Evolutionary conservation across 805 yeast genomes (phyloP).

Genomic region (Lachancea mirantina): DNA sequence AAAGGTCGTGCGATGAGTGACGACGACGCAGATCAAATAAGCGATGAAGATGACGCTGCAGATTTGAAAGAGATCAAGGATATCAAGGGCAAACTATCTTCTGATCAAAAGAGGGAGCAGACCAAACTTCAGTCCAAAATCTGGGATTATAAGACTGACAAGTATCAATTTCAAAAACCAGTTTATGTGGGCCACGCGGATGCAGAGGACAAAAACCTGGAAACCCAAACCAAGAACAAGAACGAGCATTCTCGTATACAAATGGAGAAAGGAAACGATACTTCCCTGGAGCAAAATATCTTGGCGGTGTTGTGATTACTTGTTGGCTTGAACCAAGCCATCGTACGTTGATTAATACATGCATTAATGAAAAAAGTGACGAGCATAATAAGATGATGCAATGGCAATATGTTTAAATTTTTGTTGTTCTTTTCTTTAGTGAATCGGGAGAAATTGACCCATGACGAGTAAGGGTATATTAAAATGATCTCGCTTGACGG

Average conservation of each 20-base stretch:
- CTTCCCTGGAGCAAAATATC: constrained; percentile 25
- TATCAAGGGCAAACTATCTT: constrained; percentile 20
- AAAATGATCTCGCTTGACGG: constrained; percentile 75
- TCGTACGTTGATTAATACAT: too few relatives aligned
- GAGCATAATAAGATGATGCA: background rate
- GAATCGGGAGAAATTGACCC: constrained; percentile 73
- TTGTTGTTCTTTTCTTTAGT: background rate
- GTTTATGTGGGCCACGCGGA: constrained; percentile 29
- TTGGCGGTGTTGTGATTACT: constrained; percentile 22
- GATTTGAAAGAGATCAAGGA: constrained; percentile 26
- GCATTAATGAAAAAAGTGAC: background rate
- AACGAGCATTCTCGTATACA: constrained; percentile 22
- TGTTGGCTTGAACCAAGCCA: too few relatives aligned
- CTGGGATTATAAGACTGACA: constrained; percentile 59
- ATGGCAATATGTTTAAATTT: background rate
- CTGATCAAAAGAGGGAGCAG: constrained; percentile 12
- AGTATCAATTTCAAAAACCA: constrained; percentile 49
- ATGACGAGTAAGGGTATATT: constrained; percentile 79
- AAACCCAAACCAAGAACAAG: background rate
- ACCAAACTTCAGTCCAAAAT: constrained; percentile 31
- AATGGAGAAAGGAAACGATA: constrained; percentile 14
- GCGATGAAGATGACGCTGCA: constrained; percentile 32
- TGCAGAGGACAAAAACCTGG: background rate
- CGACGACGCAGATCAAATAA: constrained; percentile 30
- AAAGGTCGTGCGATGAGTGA: constrained; percentile 24